Evolutionary conservation across 2,329 filamentous ascomycete species (phyloP).

Genomic region (Aspergillus sp.): DNA sequence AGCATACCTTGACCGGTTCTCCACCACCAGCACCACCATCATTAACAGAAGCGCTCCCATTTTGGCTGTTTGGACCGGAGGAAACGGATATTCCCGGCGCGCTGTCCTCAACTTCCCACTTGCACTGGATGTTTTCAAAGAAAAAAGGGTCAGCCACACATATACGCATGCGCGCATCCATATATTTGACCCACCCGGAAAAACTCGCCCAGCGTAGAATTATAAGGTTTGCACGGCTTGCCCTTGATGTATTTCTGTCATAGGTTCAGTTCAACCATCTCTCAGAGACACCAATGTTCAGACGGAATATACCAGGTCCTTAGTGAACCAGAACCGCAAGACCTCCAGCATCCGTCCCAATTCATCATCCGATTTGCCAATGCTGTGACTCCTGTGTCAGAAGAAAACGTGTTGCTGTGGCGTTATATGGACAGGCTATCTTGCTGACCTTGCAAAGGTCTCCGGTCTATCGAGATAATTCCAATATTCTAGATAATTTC

Average conservation of each 20-base stretch:
- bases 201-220: slow-evolving; percentile 93
- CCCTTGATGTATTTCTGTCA: slow-evolving; percentile 89
- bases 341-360: slow-evolving; percentile 93
- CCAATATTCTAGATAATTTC: slow-evolving; percentile 70
- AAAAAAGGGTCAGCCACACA: slow-evolving; percentile 6
- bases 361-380: slow-evolving; percentile 83
- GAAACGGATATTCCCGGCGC: slow-evolving; percentile 54
- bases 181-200: slow-evolving; percentile 64
- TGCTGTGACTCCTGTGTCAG: slow-evolving; percentile 45
- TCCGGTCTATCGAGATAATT: slow-evolving; percentile 94
- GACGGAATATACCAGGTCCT: slow-evolving; percentile 60
- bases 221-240: slow-evolving; percentile 98
- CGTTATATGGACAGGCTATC: slow-evolving; percentile 10
- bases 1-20: slow-evolving; percentile 69
- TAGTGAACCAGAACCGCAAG: slow-evolving; percentile 96
- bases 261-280: slow-evolving; percentile 12
- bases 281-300: background rate
- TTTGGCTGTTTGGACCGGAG: slow-evolving; percentile 25
- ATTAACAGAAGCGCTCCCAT: slow-evolving; percentile 26
- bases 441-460: slow-evolving; percentile 62
- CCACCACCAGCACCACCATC: slow-evolving; percentile 32
- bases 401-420: slow-evolving; percentile 12
- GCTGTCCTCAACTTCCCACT: slow-evolving; percentile 85
- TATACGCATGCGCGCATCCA: background rate
- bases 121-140: slow-evolving; percentile 55